Evolutionary conservation across 2,329 filamentous ascomycete genomes (phyloP).

Genomic region (Chalaropsis ovoidea): DNA sequence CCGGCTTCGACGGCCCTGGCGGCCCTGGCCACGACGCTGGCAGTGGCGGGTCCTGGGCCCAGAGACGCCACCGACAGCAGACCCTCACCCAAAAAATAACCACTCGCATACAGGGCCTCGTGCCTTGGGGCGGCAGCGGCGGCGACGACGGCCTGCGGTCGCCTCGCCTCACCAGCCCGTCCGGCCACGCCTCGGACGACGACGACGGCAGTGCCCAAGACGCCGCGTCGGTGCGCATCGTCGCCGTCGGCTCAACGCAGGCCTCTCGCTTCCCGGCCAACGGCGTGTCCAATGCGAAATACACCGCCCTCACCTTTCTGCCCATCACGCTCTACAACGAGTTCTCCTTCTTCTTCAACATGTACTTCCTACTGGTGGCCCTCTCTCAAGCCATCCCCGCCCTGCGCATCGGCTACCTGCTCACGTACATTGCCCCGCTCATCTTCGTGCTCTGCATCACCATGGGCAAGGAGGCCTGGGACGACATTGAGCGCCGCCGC

Average conservation of each 20-base stretch:
- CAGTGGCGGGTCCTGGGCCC: conserved; percentile 4
- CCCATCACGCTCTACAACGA: conserved; percentile 95
- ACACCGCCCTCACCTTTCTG: conserved; percentile 87
- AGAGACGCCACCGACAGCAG: conserved; percentile 13
- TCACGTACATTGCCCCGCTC: conserved; percentile 85
- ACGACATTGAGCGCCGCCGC: conserved; percentile 77
- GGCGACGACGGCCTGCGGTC: neutral
- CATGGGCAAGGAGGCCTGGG: conserved; percentile 87
- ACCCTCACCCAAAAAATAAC: conserved; percentile 18
- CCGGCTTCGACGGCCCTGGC: conserved; percentile 26
- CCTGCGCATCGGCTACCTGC: conserved; percentile 84
- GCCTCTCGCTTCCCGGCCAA: conserved; percentile 74
- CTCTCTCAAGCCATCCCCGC: conserved; percentile 85
- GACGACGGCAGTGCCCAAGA: conserved; percentile 47
- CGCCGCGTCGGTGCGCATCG: conserved; percentile 59
- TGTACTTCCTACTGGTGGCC: conserved; percentile 94
- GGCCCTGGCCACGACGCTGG: neutral
- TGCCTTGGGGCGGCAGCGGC: conserved; percentile 36
- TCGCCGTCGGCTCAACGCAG: conserved; percentile 67
- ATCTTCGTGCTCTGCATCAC: conserved; percentile 88
- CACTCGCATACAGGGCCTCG: conserved; percentile 56
- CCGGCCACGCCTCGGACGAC: conserved; percentile 38
- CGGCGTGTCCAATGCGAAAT: conserved; percentile 92
- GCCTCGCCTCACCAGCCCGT: conserved; percentile 28
- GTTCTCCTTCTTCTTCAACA: conserved; percentile 99